Base-by-base conservation (phyloP, 495 filamentous ascomycete genomes). In the Peziza echinospora region DNA sequence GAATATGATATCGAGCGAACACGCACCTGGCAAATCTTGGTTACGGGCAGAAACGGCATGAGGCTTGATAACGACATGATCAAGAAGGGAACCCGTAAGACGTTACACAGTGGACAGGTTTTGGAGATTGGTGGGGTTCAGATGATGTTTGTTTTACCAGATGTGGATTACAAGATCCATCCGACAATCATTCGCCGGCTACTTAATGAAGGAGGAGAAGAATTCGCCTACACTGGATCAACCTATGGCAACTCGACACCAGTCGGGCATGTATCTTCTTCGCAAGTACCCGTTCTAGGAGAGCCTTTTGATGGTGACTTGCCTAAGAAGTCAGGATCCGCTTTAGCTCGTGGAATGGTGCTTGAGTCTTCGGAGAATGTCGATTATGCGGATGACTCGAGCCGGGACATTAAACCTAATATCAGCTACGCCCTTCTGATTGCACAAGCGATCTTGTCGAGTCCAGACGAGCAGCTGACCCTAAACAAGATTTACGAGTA, bases 371-470 rank as follows among this genome's bases (percentile, higher is more conserved):
- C 75, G 0, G 78, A 84, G 51, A 74, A 78, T 51, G 76, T 96
- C 47, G 85, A 97, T 62, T 80, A 93, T 56, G 82, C 80, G 51
- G 67, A 75, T 26, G 86, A 94, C 47, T 68, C 72, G 16, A 76
- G 80, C 47, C 79, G 78, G 57, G 84, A 96, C 51, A 69, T 93
- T 56, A 97, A 97, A 62, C 89, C 89, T 9, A 79, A 82, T 26
- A 91, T 79, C 63, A 94, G 85, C 61, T 97, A 97, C 62, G 84
- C 89, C n/a, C 78, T 89, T 55, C 71, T 97, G 67, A 97, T 97
- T 58, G 86, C 83, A 9, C 86, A 93, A 62, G 91, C 89, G 2
- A 93, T 97, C 46, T 73, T 93, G 47, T 76, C 75, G 23, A 83
- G 76, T 21, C 67, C 73, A 4, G 85, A 92, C 45, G 76, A 92